phyloP scores from a whole-genome alignment of 306 rosid genomes.

The Prinsepia uniflora region DNA sequence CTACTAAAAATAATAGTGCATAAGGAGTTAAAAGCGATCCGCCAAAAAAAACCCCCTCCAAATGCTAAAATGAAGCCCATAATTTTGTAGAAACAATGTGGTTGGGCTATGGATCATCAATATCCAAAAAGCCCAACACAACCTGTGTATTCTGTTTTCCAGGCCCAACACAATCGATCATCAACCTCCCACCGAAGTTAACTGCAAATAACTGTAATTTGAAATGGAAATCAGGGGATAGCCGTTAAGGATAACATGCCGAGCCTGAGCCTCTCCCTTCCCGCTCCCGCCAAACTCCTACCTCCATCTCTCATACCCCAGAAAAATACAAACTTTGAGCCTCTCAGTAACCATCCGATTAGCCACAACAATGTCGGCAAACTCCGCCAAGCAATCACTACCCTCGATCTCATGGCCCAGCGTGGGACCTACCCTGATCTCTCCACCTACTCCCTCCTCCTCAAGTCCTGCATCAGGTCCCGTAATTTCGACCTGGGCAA shows the following conservation, averaged over 20 bases:
- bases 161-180: background rate
- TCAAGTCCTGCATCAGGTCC: conserved; percentile 29
- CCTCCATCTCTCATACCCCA: background rate
- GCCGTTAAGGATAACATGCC: conserved; percentile 12
- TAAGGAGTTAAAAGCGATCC: too few relatives aligned
- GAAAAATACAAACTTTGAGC: background rate
- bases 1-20: too few relatives aligned
- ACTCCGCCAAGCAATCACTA: conserved; percentile 21
- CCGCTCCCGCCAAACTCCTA: conserved; percentile 8
- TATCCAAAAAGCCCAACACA: background rate
- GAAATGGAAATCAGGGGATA: background rate
- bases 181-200: background rate
- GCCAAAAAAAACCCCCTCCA: too few relatives aligned
- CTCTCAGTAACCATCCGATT: conserved; percentile 7
- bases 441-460: conserved; percentile 25
- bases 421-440: conserved; percentile 11
- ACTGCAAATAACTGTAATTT: background rate
- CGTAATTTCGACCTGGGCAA: conserved; percentile 19
- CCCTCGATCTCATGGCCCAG: conserved; percentile 20
- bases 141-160: background rate
- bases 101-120: background rate
- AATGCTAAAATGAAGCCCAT: background rate
- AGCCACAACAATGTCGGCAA: conserved; percentile 14
- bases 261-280: background rate
- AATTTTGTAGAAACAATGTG: background rate